Percentiles rank a stretch among this genome's conserved stretches.
Evolutionary conservation across 202 grass and related monocot genomes (phyloP).

Genomic region (Eragrostis tef): DNA sequence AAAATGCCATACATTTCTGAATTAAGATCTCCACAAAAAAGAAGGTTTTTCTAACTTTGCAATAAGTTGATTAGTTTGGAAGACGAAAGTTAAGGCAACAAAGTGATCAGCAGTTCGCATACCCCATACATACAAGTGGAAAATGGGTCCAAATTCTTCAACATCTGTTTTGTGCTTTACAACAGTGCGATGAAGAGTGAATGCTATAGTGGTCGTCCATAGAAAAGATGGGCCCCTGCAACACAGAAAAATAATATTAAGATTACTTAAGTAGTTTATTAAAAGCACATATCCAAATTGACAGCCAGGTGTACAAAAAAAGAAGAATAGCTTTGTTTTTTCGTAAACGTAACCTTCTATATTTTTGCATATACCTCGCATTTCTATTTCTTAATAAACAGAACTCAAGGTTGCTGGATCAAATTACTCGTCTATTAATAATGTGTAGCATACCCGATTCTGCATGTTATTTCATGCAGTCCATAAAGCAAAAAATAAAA

Average conservation of each 20-base stretch:
- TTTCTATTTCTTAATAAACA: conserved; percentile 24
- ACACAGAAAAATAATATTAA: conserved; percentile 19
- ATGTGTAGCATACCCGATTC: not conserved
- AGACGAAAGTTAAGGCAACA: conserved; percentile 10
- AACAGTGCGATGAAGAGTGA: conserved; percentile 95
- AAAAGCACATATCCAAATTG: conserved; percentile 9
- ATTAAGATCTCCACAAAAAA: not conserved
- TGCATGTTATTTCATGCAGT: not conserved
- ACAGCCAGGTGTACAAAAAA: not conserved
- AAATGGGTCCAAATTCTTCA: conserved; percentile 90
- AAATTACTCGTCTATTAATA: not conserved
- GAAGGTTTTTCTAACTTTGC: conserved; percentile 15
- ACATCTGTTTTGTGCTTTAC: conserved; percentile 97
- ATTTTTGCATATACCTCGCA: not conserved
- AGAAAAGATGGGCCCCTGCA: conserved; percentile 89
- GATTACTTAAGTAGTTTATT: conserved; percentile 12
- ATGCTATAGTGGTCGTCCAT: conserved; percentile 96
- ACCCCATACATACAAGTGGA: conserved; percentile 99
- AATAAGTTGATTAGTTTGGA: conserved; percentile 38
- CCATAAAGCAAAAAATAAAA: conserved; percentile 22
- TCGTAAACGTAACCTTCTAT: conserved; percentile 14
- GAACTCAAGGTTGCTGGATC: not conserved
- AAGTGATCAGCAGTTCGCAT: conserved; percentile 45
- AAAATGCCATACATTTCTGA: not conserved
- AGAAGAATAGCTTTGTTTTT: conserved; percentile 41